Evolutionary conservation across 768 basidiomycete genomes (phyloP).

Genomic region (Kwoniella bestiolae): DNA sequence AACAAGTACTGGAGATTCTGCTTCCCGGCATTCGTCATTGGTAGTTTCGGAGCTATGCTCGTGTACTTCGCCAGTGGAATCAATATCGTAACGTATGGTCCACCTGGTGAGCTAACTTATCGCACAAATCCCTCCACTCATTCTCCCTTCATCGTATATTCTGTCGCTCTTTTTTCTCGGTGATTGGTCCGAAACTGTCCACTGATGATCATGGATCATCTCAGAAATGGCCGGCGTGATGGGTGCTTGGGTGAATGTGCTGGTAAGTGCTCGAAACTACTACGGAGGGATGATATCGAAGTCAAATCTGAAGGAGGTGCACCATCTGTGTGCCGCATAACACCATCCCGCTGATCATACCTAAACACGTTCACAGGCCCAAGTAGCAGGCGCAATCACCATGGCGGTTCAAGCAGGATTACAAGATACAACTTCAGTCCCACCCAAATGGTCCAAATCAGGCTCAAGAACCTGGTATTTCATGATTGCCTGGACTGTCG

Average conservation of each 20-base stretch:
- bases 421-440: constrained; percentile 10
- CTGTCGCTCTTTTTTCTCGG: no score
- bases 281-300: no score
- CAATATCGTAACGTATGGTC: constrained; percentile 45
- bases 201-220: background rate
- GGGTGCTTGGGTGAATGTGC: constrained; percentile 43
- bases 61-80: constrained; percentile 28
- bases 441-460: constrained; percentile 29
- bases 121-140: no score
- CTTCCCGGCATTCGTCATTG: constrained; percentile 49
- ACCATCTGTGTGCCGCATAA: background rate
- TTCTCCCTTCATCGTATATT: no score
- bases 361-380: constrained; percentile 10
- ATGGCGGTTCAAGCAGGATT: constrained; percentile 50
- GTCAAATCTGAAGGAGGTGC: background rate
- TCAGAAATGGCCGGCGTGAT: constrained; percentile 45
- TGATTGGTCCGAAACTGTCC: no score
- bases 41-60: constrained; percentile 38
- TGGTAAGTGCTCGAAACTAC: no score
- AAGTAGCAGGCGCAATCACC: constrained; percentile 45
- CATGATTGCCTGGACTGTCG: constrained; percentile 34
- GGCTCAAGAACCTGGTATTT: constrained; percentile 42
- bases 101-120: constrained; percentile 35
- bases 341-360: background rate
- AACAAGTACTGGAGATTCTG: constrained; percentile 48